A percentile compares a stretch with the other conserved stretches of the same genome.
Conservation (phyloP, 208 protist genomes). For the Trypanosoma mega region DNA sequence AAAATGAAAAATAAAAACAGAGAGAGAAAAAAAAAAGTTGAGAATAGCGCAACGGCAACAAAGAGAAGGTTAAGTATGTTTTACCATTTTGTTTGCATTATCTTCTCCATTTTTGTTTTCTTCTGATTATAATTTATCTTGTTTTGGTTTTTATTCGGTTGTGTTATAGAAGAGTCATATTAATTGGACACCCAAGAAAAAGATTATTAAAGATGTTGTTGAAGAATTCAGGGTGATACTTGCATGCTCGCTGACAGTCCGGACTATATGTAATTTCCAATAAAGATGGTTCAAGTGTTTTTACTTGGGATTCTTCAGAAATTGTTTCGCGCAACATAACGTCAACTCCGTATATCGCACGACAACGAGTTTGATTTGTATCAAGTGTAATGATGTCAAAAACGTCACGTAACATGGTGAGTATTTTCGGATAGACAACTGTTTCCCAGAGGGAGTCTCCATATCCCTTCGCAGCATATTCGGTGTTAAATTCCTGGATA, state of each 20-base stretch:
- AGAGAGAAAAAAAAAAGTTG: too few relatives aligned
- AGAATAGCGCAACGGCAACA: too few relatives aligned
- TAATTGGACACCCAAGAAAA: slow-evolving; percentile 24
- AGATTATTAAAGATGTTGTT: slow-evolving; percentile 36
- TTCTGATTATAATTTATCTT: too few relatives aligned
- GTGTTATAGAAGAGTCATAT: slow-evolving; percentile 36
- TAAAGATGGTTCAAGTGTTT: slow-evolving; percentile 28
- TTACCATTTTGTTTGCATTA: too few relatives aligned
- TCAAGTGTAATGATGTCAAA: slow-evolving; percentile 11
- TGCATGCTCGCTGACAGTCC: slow-evolving; percentile 38
- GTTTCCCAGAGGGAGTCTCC: slow-evolving; percentile 13
- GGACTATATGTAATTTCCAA: slow-evolving; percentile 36
- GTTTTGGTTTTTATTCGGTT: too few relatives aligned
- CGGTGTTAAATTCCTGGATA: slow-evolving; percentile 32
- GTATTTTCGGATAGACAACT: slow-evolving; percentile 29
- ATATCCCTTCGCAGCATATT: slow-evolving; percentile 28
- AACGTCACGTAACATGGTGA: slow-evolving; percentile 26
- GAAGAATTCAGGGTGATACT: slow-evolving; percentile 27
- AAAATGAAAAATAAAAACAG: too few relatives aligned
- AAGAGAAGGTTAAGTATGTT: too few relatives aligned
- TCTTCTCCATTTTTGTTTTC: too few relatives aligned
- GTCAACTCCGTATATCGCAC: slow-evolving; percentile 34
- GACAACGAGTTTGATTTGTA: slow-evolving; percentile 20
- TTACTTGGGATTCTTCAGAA: neutral
- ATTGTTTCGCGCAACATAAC: slow-evolving; percentile 25